Percentiles rank a stretch among this genome's conserved stretches.
Conservation (phyloP, 768 basidiomycete species). For the Wakefieldia striispora region DNA sequence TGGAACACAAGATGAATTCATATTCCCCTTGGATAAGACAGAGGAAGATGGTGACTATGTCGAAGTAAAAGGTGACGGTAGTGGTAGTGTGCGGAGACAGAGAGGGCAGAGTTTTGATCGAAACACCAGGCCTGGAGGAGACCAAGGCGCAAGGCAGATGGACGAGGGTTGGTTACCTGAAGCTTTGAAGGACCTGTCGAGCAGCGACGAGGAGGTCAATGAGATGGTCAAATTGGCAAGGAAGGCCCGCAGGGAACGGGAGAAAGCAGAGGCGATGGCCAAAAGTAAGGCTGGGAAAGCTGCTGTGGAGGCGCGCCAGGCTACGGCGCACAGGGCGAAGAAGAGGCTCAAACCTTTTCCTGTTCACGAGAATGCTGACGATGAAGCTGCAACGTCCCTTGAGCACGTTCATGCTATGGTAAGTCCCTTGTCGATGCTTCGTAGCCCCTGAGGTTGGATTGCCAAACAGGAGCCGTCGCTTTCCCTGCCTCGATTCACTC, state of each 20-base stretch:
- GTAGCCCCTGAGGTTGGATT: background rate
- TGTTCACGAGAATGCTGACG: conserved; percentile 4
- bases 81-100: conserved; percentile 11
- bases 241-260: conserved; percentile 33
- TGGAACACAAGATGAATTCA: conserved; percentile 33
- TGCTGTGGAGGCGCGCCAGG: conserved; percentile 15
- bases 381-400: background rate
- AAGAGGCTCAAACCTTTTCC: conserved; percentile 28
- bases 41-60: conserved; percentile 30
- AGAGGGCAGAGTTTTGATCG: conserved; percentile 1
- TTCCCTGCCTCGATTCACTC: conserved; percentile 2
- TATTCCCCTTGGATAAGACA: conserved; percentile 16
- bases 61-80: conserved; percentile 9
- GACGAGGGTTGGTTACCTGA: conserved; percentile 32
- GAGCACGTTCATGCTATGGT: conserved; percentile 5
- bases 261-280: conserved; percentile 19
- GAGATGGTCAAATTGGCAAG: conserved; percentile 32
- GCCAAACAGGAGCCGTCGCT: conserved; percentile 8
- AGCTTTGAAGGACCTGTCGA: conserved; percentile 36
- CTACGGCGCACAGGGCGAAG: conserved; percentile 9
- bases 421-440: conserved; percentile 3
- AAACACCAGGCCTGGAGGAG: background rate
- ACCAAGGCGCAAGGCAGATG: background rate
- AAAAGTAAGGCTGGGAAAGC: conserved; percentile 18
- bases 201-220: conserved; percentile 43